Evolutionary conservation across 345 rosid species (phyloP), one percentile per base, ranked within the genome.

Genomic region (Eutrema yunnanense): DNA sequence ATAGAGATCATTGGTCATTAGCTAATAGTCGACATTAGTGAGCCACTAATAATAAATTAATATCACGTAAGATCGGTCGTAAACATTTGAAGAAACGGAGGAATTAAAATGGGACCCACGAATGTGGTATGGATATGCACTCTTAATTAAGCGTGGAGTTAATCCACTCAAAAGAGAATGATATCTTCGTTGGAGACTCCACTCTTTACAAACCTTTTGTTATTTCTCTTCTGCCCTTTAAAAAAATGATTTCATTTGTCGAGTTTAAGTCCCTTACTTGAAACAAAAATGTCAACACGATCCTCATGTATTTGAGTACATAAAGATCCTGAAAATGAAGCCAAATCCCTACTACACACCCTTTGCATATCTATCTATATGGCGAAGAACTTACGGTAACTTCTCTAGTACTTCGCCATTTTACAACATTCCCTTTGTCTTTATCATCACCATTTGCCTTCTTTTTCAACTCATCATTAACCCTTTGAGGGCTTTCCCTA

Each of bases 401-500:
- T 16, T 16, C 0, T 16, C 16, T 16, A 16, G 16, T 16, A 16
- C 16, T 16, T 16, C 16, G 16, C 16, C 16, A 16, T 16, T 16
- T 46, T 73, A 76, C 72, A 78, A 75, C 84, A 26, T 67, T 75
- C 29, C 80, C 55, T 30, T 48, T 72, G 19, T 77, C 87, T 69
- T 71, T 80, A 37, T 64, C 62, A 42, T 74, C 66, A 79, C 80
- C 78, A 65, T 83, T 72, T 41, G 92, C 98, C 79, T 90, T 87
- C 65, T 72, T 69, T 78, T 82, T 85, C 76, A 93, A 81, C 78
- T 86, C 92, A 30, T 89, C 87, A 48, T 94, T 84, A 55, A 76
- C 81, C n/a, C 82, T 93, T 81, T 82, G 88, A 83, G 64, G 19
- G 49, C 74, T 86, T 67, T 91, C 95, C 78, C 83, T 87, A 27